These are phyloP conservation scores for Claviceps sp. DNA, from an alignment of 2,329 filamentous ascomycete genomes.

Conservation along the genomic window DNA sequence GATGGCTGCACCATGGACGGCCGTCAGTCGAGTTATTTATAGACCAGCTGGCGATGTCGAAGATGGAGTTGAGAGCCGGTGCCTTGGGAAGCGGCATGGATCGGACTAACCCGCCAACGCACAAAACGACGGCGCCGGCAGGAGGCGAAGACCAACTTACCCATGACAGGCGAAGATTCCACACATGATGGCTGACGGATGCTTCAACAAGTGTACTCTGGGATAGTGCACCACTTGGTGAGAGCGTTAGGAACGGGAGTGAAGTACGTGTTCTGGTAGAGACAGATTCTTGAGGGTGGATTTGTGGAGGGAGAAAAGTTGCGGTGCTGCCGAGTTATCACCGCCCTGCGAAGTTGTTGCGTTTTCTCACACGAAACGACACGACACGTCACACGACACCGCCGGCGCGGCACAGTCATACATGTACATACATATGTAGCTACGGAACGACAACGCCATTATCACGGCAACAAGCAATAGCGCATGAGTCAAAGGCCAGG, in stretches of 20 bases:
- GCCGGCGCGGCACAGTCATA: no score
- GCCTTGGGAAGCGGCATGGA: slow-evolving; percentile 6
- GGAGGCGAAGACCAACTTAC: slow-evolving; percentile 36
- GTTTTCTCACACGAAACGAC: no score
- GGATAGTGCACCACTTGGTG: no score
- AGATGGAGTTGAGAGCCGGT: slow-evolving; percentile 17
- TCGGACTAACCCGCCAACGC: slow-evolving; percentile 17
- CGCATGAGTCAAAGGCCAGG: slow-evolving; percentile 8
- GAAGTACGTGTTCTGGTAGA: no score
- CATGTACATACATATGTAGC: no score
- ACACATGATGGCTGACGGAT: slow-evolving; percentile 57
- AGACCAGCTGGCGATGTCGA: slow-evolving; percentile 1
- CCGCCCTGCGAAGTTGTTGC: no score
- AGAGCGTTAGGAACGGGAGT: no score
- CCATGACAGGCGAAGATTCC: slow-evolving; percentile 92
- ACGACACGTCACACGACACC: no score
- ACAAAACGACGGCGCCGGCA: neutral
- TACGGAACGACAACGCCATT: no score
- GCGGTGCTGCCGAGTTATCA: no score
- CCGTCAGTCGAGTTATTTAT: slow-evolving; percentile 6
- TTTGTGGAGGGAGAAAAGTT: no score
- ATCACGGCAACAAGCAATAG: neutral
- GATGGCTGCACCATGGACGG: slow-evolving; percentile 43
- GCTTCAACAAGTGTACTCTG: neutral
- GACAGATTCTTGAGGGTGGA: no score